Base-by-base conservation (phyloP, 768 basidiomycete species). In the Tylopilus rubrobrunneus region DNA sequence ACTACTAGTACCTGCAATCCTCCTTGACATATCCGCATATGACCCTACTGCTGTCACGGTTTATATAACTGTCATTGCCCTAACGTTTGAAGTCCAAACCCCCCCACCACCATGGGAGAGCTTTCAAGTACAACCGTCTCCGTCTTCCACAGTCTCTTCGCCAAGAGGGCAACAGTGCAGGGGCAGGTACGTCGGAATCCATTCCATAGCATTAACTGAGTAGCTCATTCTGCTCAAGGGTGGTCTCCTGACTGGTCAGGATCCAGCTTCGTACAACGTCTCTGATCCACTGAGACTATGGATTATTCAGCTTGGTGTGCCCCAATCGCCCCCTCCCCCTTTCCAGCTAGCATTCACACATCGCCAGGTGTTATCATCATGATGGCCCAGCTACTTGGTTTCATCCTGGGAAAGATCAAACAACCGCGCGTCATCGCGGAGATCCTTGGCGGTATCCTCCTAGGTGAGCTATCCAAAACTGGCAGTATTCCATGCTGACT, bases 391-490 rank as follows among this genome's bases (percentile, higher is more conserved):
- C 53, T 87, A 6, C 81, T 98, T 10, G 77, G 82, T 0, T 69
- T 89, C 19, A 53, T 80, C 48, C 76, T 97, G 21, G 68, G 74
- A 8, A 84, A 78, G 51, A 82, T 96, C 34, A 84, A 82, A 33
- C 95, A 98, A 63, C 96, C 96, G 2, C 78, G 86, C n/a, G 95
- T 98, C 55, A 92, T 97, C 49, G 85, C 93, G 40, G 95, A 98
- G 68, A 87, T 97, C 55, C 82, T 98, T 51, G 92, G 86, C 0
- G 96, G 96, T 21, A 84, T 98, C 58, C 63, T 98, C 21, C 78
- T 98, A 11, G 94, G 93, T 40, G 43, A 23, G 15, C 19, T 72
- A 71, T 0, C 3, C n/a, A 10, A 14, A 1, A 91, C 41, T 11
- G 6, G 6, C 66, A 87, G 17, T 87, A 85, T 5, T 85, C 88